These are phyloP conservation scores for Sutorius australiensis DNA, from an alignment of 768 basidiomycete species.

Conservation along the genomic window DNA sequence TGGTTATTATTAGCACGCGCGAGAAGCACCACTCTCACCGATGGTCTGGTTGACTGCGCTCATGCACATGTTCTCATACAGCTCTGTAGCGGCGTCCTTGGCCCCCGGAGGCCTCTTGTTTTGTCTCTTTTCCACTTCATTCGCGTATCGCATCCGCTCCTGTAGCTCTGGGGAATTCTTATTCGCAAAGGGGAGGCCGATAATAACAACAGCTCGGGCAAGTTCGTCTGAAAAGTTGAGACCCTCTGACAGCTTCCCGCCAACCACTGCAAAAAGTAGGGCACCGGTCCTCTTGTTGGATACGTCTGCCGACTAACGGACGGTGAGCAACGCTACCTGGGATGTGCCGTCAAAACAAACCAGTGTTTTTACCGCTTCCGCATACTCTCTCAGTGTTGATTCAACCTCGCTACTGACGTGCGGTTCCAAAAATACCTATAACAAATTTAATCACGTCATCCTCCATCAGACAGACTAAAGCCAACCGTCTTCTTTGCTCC, in stretches of 20 bases:
- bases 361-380: conserved; percentile 39
- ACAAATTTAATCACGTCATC: neutral
- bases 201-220: conserved; percentile 80
- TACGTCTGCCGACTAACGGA: conserved; percentile 15
- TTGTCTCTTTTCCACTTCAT: conserved; percentile 48
- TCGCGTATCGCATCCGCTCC: conserved; percentile 89
- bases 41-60: conserved; percentile 97
- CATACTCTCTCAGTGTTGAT: conserved; percentile 68
- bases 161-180: conserved; percentile 85
- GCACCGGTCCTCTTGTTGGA: conserved; percentile 52
- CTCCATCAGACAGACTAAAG: neutral
- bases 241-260: conserved; percentile 96
- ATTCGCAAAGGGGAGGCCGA: conserved; percentile 94
- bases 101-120: conserved; percentile 33
- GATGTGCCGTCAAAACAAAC: conserved; percentile 11
- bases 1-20: neutral
- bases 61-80: conserved; percentile 92
- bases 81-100: conserved; percentile 71
- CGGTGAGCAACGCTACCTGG: conserved; percentile 1
- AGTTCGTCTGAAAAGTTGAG: conserved; percentile 73
- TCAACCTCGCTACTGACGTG: conserved; percentile 72
- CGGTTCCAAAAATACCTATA: conserved; percentile 87
- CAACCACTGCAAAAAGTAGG: conserved; percentile 89
- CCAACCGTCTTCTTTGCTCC: conserved; percentile 69
- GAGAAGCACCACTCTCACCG: conserved; percentile 45